A percentile compares a stretch with the other conserved stretches of the same genome.
Conservation (phyloP, 495 filamentous ascomycete species). For the Cairneyella variabilis region DNA sequence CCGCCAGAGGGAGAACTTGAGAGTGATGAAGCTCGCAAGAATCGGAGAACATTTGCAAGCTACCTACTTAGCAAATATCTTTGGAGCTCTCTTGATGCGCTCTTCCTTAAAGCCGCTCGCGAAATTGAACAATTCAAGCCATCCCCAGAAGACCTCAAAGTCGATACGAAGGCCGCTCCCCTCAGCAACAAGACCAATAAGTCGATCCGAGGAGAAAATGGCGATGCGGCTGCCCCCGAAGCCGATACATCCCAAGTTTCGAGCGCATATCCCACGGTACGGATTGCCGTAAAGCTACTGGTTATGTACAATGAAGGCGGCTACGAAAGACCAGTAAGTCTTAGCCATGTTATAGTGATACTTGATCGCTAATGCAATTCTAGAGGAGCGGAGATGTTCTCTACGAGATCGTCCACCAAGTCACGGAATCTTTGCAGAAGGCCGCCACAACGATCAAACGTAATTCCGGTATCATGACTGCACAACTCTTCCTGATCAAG, state of each 20-base stretch:
- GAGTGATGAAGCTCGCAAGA: constrained; percentile 66
- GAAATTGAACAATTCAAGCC: constrained; percentile 69
- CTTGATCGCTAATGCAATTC: constrained; percentile 1
- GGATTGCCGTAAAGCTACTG: constrained; percentile 24
- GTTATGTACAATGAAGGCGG: constrained; percentile 34
- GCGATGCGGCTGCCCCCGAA: constrained; percentile 30
- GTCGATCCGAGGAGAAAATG: constrained; percentile 42
- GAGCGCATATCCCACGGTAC: constrained; percentile 26
- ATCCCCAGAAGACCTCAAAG: constrained; percentile 59
- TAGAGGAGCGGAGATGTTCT: constrained; percentile 47
- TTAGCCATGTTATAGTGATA: neutral
- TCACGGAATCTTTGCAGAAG: constrained; percentile 45
- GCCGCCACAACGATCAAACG: constrained; percentile 43
- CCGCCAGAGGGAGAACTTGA: constrained; percentile 68
- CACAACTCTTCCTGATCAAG: constrained; percentile 79
- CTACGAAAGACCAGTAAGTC: constrained; percentile 38
- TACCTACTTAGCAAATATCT: constrained; percentile 50
- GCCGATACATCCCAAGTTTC: constrained; percentile 6
- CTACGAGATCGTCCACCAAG: constrained; percentile 34
- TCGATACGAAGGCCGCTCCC: constrained; percentile 35
- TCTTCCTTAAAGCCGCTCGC: constrained; percentile 40
- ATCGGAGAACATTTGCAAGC: constrained; percentile 62
- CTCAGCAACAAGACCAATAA: constrained; percentile 41
- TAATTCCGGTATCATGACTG: constrained; percentile 54
- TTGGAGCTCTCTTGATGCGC: constrained; percentile 46